Base-by-base conservation (phyloP, 768 basidiomycete genomes). In the Mycena floridula region DNA sequence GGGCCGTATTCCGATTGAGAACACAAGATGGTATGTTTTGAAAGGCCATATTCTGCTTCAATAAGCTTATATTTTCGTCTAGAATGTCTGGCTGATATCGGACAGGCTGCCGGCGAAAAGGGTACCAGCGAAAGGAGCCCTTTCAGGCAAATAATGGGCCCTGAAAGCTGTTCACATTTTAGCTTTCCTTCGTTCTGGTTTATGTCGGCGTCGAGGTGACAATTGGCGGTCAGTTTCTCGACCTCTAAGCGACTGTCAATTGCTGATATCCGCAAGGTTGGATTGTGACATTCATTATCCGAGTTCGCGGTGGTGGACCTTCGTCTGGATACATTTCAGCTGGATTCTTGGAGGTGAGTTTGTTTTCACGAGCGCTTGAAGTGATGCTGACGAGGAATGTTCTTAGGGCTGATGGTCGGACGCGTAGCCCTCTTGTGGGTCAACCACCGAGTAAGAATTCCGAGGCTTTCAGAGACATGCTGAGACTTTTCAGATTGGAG, bases 1-100 rank as follows among this genome's bases (percentile, higher is more conserved):
- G 72, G 2, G 45, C 53, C 2, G 76, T 86, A 3, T 91, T 93
- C 63, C 72, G 77, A n/a, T 62, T 85, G 40, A 81, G 79, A 56
- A 71, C 61, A 0, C 85, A 89, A 55, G 81, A 89, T 54, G 81
- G 89, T 82, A 39, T 15, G 59, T 44, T 24, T 26, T 37, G 20
- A 11, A 16, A 9, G 18, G 13, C 16, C 25, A 9, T 43, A 11
- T 7, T 7, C 25, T 26, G 11, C 16, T 41, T 7, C 9, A 13
- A 16, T 23, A 20, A 12, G 25, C 8, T 12, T 28, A 22, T 16
- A 18, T 16, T 13, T 18, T 42, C 2, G 15, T 44, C 25, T 26
- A 39, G 43, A 45, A 40, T 44, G 48, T 40, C 28, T 41, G 15
- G 25, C 37, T 16, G 18, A 32, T 22, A 39, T 45, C 16, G 43